These are phyloP conservation scores for Candida chauliodis DNA, from an alignment of 805 yeast species.

Conservation along the genomic window DNA sequence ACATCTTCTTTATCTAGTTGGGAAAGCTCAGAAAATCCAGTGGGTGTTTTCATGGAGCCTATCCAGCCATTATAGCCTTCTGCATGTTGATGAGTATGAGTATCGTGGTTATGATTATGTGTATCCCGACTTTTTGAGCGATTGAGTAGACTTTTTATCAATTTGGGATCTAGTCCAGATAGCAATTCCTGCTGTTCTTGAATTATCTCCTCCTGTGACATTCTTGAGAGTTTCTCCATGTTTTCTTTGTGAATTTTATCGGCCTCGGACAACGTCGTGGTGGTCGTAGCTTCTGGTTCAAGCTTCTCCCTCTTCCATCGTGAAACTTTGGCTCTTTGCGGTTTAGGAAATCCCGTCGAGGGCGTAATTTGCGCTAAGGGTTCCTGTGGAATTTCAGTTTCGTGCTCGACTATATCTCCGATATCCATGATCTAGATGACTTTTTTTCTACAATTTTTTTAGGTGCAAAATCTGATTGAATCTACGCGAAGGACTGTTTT, in stretches of 20 bases:
- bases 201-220: slow-evolving; percentile 65
- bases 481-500: no score
- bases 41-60: slow-evolving; percentile 37
- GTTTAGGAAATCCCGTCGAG: slow-evolving; percentile 36
- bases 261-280: slow-evolving; percentile 47
- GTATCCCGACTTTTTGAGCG: slow-evolving; percentile 51
- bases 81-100: slow-evolving; percentile 28
- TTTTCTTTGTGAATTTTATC: slow-evolving; percentile 79
- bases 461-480: slow-evolving; percentile 4
- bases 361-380: slow-evolving; percentile 19
- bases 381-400: slow-evolving; percentile 33
- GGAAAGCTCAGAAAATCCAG: slow-evolving; percentile 28
- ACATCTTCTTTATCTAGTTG: slow-evolving; percentile 33
- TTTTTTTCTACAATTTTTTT: slow-evolving; percentile 4
- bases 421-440: slow-evolving; percentile 48
- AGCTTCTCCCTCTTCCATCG: slow-evolving; percentile 37
- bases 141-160: slow-evolving; percentile 54
- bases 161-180: slow-evolving; percentile 62
- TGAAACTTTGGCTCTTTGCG: slow-evolving; percentile 36
- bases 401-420: slow-evolving; percentile 71
- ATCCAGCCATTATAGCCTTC: slow-evolving; percentile 43
- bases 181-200: slow-evolving; percentile 65
- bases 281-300: slow-evolving; percentile 7
- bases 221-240: slow-evolving; percentile 51
- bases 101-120: slow-evolving; percentile 8